These are phyloP conservation scores for Epichloe scottii DNA, from an alignment of 2,329 filamentous ascomycete genomes.

Conservation along the genomic window DNA sequence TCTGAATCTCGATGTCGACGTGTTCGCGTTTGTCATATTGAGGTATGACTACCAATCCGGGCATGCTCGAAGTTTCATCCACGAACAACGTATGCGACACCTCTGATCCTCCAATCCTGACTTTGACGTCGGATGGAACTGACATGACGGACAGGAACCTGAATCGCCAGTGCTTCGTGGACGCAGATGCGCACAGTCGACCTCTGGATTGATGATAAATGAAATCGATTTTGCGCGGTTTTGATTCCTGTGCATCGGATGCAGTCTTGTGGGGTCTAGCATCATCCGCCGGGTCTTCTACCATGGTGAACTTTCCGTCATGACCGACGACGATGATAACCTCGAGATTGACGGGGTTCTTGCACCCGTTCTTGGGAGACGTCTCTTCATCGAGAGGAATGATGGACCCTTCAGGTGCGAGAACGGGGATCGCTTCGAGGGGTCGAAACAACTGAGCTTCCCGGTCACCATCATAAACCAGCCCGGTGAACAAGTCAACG, in stretches of 20 bases:
- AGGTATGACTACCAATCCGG: neutral
- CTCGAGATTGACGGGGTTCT: constrained; percentile 1
- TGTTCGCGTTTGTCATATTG: neutral
- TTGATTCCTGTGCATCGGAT: neutral
- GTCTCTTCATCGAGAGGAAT: constrained; percentile 1
- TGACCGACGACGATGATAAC: constrained; percentile 1
- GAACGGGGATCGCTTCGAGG: constrained; percentile 36
- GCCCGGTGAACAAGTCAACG: constrained; percentile 45
- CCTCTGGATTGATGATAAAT: neutral
- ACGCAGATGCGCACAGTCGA: neutral
- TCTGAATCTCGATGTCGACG: neutral
- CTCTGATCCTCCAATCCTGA: neutral
- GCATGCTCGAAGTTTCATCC: neutral
- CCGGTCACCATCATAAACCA: constrained; percentile 43
- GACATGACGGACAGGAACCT: constrained; percentile 1
- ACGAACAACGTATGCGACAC: neutral
- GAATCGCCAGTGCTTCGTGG: constrained; percentile 3
- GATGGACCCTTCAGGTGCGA: constrained; percentile 5
- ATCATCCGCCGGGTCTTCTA: constrained; percentile 2
- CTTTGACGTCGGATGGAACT: neutral
- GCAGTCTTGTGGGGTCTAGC: neutral
- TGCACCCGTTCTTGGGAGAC: constrained; percentile 2
- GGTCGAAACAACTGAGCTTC: constrained; percentile 36
- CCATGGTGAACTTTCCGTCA: constrained; percentile 3
- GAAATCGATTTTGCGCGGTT: neutral